phyloP scores from a whole-genome alignment of 1,284 basidiomycete genomes.

The Irpex rosettiformis region DNA sequence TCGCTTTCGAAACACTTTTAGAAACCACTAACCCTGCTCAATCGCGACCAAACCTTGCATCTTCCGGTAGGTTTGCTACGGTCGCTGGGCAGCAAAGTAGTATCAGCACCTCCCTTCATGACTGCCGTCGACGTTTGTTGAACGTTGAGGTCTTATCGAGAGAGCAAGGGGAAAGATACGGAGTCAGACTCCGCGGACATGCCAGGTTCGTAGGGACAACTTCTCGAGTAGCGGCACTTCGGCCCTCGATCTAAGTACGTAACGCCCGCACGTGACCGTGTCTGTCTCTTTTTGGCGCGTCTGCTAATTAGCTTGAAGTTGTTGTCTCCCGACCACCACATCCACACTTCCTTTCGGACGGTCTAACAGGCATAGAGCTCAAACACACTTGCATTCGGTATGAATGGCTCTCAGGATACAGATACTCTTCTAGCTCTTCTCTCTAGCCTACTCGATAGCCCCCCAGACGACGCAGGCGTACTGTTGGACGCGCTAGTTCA shows the following conservation, averaged over 20 bases:
- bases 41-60: not conserved
- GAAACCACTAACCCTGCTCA: not conserved
- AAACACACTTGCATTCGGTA: no score
- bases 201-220: not conserved
- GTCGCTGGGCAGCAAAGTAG: not conserved
- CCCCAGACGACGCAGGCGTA: constrained; percentile 32
- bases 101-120: not conserved
- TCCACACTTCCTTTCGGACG: not conserved
- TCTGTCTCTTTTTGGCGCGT: not conserved
- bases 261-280: not conserved
- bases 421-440: constrained; percentile 67
- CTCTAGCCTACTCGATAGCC: constrained; percentile 49
- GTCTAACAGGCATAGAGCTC: no score
- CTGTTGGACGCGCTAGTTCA: constrained; percentile 63
- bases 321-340: no score
- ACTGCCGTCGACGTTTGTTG: not conserved
- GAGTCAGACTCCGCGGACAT: not conserved
- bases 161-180: not conserved
- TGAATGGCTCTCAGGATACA: constrained; percentile 45
- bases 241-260: not conserved
- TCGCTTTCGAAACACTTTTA: no score
- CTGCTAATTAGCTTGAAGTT: not conserved
- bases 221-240: not conserved
- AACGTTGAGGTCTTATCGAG: not conserved
- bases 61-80: not conserved